Percentiles rank a stretch among this genome's conserved stretches.
These are phyloP conservation scores for Populus hybrid DNA, from an alignment of 441 rosid genomes.

Conservation along the genomic window DNA sequence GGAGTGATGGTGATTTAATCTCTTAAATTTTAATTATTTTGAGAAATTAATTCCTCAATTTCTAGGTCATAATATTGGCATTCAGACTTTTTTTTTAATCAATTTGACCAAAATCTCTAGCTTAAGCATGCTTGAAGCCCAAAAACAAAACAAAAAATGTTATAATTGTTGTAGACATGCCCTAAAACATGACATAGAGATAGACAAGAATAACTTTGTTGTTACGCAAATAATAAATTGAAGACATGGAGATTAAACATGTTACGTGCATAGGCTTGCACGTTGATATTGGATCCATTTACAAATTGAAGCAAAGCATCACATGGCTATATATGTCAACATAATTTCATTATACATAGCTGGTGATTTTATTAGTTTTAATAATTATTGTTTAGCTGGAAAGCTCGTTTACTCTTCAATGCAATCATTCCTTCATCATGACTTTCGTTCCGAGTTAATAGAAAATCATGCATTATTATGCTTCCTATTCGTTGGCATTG, in stretches of 20 bases:
- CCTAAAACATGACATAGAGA: no score
- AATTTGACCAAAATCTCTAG: no score
- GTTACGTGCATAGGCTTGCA: neutral
- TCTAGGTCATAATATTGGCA: no score
- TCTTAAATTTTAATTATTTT: no score
- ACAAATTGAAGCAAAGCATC: neutral
- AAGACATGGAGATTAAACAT: neutral
- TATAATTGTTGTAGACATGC: no score
- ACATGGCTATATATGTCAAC: neutral
- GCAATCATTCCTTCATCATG: neutral
- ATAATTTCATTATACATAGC: neutral
- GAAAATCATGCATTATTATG: neutral
- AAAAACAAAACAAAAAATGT: fast-evolving
- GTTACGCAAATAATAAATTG: no score
- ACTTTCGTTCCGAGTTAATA: neutral
- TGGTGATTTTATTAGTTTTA: neutral
- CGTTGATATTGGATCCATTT: neutral
- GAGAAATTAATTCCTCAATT: no score
- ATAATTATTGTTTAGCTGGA: neutral
- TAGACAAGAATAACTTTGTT: neutral
- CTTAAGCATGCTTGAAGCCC: no score
- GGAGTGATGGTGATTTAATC: no score
- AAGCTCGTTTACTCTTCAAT: neutral
- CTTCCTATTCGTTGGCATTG: slow-evolving; percentile 1
- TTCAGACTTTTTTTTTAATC: no score